Percentiles rank a stretch among this genome's conserved stretches.
These are phyloP conservation scores for Boeremia exigua DNA, from an alignment of 2,329 filamentous ascomycete genomes.

Conservation along the genomic window DNA sequence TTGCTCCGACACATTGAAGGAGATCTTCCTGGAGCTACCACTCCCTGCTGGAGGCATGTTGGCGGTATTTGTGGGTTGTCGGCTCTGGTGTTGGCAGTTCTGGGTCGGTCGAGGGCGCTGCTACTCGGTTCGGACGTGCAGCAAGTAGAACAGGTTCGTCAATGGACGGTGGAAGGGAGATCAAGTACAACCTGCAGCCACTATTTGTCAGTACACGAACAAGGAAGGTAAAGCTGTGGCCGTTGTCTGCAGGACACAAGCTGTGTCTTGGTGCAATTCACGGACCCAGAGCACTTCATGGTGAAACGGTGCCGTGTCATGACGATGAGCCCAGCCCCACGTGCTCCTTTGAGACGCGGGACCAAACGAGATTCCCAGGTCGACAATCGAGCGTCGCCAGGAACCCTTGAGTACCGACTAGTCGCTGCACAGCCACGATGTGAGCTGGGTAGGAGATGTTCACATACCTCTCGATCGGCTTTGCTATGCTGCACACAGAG, in stretches of 20 bases:
- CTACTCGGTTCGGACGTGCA: constrained; percentile 20
- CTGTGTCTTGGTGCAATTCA: constrained; percentile 24
- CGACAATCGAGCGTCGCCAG: constrained; percentile 10
- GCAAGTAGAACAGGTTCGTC: constrained; percentile 11
- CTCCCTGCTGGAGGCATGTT: constrained; percentile 49
- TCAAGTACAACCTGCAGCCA: constrained; percentile 19
- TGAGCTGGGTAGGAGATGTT: not conserved
- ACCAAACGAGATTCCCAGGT: constrained; percentile 13
- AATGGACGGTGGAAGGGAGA: constrained; percentile 1
- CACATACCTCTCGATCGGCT: constrained; percentile 10
- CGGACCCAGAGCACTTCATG: constrained; percentile 23
- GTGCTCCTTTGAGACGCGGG: constrained; percentile 28
- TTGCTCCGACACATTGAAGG: constrained; percentile 99
- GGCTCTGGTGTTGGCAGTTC: constrained; percentile 29
- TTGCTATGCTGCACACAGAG: constrained; percentile 6
- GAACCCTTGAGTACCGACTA: constrained; percentile 7
- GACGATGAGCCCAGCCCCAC: constrained; percentile 32
- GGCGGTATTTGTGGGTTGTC: constrained; percentile 24
- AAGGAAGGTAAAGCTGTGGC: constrained; percentile 15
- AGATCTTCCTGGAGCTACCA: constrained; percentile 83
- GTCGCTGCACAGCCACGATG: constrained; percentile 14
- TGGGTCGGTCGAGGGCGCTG: constrained; percentile 21
- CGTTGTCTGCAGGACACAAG: constrained; percentile 27
- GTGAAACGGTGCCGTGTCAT: constrained; percentile 37
- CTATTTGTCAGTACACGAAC: constrained; percentile 30